Evolutionary conservation across 2,329 filamentous ascomycete genomes (phyloP), one percentile per base, ranked within the genome.

Genomic region (Chaetomium sp.): DNA sequence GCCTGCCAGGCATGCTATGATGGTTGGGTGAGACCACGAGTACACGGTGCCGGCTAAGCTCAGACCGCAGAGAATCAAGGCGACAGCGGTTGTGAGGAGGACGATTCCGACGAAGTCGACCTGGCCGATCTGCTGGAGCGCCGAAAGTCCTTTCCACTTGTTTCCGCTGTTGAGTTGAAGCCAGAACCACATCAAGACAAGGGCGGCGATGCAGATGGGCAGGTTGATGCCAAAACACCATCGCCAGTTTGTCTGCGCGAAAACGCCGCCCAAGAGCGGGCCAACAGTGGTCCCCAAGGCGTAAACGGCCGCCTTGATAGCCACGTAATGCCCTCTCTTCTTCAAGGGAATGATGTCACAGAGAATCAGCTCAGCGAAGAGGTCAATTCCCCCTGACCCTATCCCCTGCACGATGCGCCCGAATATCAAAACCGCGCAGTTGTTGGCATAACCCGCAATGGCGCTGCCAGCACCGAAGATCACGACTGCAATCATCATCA

Each of bases 301-400:
- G 64, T 73, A 75, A 0, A 76, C 69, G 16, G 72, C 66, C 13
- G 76, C 68, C 5, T 79, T 70, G 38, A 78, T 73, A 2, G 72
- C 74, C 45, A 79, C 73, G 57, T 78, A 83, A 10, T 77, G 76
- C 1, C 79, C 78, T 63, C 83, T 73, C 65, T 82, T 74, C 10
- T 78, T 73, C 5, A 85, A 71, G 0, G 82, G 80, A 0, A 84
- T 78, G 4, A 85, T 73, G 63, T 85, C 83, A 60, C 77, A 80
- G 19, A 80, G 75, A 27, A 86, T 79, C 61, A 72, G 59, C 57
- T 72, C 70, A 4, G 69, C 69, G 62, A 71, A 84, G 21, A 81
- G 70, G 60, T 76, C 75, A 62, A 85, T 76, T 12, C 76, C 76
- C 9, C 79, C 75, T 3, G 79, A 72, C 31, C 79, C 79, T 27